A percentile compares a stretch with the other conserved stretches of the same genome.
These are phyloP conservation scores for Fonsecaea monophora DNA, from an alignment of 2,329 filamentous ascomycete species.

Conservation along the genomic window DNA sequence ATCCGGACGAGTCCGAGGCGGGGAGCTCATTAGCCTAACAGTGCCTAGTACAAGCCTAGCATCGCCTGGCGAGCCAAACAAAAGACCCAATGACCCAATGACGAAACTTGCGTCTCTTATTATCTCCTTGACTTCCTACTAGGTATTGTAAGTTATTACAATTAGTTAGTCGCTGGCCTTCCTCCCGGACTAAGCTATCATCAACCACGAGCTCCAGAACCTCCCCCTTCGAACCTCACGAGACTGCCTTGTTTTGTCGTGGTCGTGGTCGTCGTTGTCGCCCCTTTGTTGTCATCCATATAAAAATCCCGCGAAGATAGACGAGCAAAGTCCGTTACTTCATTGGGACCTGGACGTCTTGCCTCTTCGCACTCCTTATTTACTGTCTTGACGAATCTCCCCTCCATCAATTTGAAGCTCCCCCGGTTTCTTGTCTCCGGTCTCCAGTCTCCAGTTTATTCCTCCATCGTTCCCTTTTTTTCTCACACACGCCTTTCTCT, in stretches of 20 bases:
- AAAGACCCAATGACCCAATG: neutral
- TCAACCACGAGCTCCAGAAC: neutral
- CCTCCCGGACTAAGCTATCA: neutral
- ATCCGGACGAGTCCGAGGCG: slow-evolving; percentile 5
- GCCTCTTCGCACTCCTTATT: neutral
- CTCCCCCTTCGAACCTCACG: neutral
- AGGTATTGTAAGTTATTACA: too few relatives aligned
- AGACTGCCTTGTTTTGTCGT: neutral
- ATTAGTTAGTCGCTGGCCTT: neutral
- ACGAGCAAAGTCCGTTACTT: neutral
- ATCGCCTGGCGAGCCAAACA: too few relatives aligned
- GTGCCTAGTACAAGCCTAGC: too few relatives aligned
- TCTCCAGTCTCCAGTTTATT: neutral
- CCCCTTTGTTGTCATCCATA: neutral
- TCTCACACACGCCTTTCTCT: neutral
- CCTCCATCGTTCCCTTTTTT: neutral
- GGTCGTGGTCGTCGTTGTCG: neutral
- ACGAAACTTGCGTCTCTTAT: neutral
- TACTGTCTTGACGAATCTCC: neutral
- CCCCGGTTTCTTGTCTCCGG: neutral
- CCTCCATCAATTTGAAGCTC: neutral
- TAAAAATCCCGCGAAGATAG: neutral
- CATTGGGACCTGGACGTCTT: neutral
- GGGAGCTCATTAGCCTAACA: neutral
- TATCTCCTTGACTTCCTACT: too few relatives aligned